Evolutionary conservation across 1,284 basidiomycete genomes (phyloP), one percentile per base, ranked within the genome.

Genomic region (Papiliotrema flavescens): DNA sequence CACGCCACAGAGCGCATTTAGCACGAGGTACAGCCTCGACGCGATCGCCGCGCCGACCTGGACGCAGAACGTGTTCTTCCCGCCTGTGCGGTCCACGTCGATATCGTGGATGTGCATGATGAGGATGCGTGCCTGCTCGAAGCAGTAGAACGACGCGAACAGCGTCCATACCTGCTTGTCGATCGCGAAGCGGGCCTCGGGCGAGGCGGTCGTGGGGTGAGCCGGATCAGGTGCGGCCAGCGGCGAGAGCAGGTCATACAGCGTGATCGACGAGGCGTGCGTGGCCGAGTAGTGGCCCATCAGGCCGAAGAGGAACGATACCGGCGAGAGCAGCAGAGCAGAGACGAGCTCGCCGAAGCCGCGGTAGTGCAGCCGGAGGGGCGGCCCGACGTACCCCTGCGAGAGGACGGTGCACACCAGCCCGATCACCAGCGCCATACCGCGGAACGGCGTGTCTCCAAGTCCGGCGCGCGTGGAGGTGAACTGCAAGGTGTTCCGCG

Each of bases 21-120:
- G 43, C 4, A 32, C 24, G 45, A 55, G 54, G 40, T 62, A 62
- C 9, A 54, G 32, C 17, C 47, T 45, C 15, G 40, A 44, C 6
- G 60, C 55, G 14, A 19, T 5, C 1, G 22, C 28, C 34, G 53
- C 45, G 4, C 60, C 60, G 7, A 62, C 40, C 28, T 56, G 37
- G 9, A 59, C 56, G 2, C 59, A 57, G 8, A 62, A 54, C 3
- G 63, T 65, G 47, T 46, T 54, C 42, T 65, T 65, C 1, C 59
- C 59, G 7, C 61, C 63, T 9, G 20, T 23, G 4, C 48, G 53
- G 42, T 65, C 63, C 9, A 56, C 58, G 11, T 65, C 59, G 43
- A 65, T 65, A 45, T 65, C 63, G 49, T 59, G 53, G 19, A 63
- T 57, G 53, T 65, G 61, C 63, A 65, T 65, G 43, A 63, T 55